phyloP scores from a whole-genome alignment of 192 early-diverging fungal genomes.

The Lobosporangium transversale region DNA sequence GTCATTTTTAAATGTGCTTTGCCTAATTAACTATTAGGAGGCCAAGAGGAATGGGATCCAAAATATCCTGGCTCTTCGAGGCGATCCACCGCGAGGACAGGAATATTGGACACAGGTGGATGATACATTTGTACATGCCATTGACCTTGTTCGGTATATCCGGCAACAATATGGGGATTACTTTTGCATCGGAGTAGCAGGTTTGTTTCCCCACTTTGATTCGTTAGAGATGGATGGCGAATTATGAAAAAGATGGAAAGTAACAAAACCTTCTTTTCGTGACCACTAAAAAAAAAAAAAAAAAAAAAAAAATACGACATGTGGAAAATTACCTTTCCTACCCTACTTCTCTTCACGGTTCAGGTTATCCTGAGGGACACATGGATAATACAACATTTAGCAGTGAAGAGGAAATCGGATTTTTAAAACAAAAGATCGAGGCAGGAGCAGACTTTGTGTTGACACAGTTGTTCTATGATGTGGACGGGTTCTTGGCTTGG shows the following conservation, averaged over 20 bases:
- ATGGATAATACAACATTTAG: constrained; percentile 67
- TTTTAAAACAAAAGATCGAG: constrained; percentile 80
- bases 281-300: too few species aligned
- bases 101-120: constrained; percentile 80
- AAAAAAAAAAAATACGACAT: too few species aligned
- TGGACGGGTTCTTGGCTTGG: constrained; percentile 78
- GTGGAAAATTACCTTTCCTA: too few species aligned
- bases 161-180: constrained; percentile 80
- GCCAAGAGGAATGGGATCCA: constrained; percentile 74
- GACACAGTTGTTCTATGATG: constrained; percentile 88
- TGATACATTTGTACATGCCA: constrained; percentile 77
- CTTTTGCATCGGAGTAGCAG: constrained; percentile 91
- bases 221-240: constrained; percentile 23
- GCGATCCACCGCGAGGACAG: constrained; percentile 85
- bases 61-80: constrained; percentile 87
- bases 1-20: too few species aligned
- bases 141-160: constrained; percentile 85
- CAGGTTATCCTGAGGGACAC: constrained; percentile 86
- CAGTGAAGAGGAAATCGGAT: constrained; percentile 64
- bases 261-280: not conserved
- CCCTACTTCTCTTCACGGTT: not conserved
- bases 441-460: constrained; percentile 87
- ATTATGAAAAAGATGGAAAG: constrained; percentile 12
- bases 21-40: too few species aligned
- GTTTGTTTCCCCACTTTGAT: constrained; percentile 8